Evolutionary conservation across 1,284 basidiomycete genomes (phyloP), one percentile per base, ranked within the genome.

Genomic region (Ustilago nuda): DNA sequence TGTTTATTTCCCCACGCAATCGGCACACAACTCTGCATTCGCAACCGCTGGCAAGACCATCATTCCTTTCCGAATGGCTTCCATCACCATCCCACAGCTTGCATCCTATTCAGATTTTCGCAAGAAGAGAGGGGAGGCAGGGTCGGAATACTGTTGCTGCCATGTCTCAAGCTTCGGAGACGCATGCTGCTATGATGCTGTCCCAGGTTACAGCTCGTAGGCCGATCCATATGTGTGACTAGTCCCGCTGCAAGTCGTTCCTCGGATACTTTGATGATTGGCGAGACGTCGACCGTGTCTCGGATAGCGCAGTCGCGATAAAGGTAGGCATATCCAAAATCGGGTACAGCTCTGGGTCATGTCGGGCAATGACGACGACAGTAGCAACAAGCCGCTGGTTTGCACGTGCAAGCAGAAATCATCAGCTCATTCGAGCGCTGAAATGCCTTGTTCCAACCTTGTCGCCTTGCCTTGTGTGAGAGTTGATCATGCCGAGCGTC

Each of bases 101-200:
- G n/a, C 45, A 8, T 8, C 19, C 45, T 27, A 8, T 23, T 9
- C 8, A 8, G 23, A 23, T 17, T 19, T 27, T 0, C 48, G 13
- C 9, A 50, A n/a, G 13, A 30, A 27, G 15, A 27, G 8, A 27
- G 27, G 23, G n/a, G 13, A n/a, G 27, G 27, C 48, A 27, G 48
- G 13, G 48, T 32, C 27, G 23, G 48, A 50, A 50, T 13, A 15
- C 30, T 52, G 33, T 19, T 37, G 52, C 48, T 54, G 36, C 52
- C 52, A 35, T 54, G 52, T 54, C 35, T 54, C 35, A 54, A n/a
- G 13, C 35, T 54, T 35, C 52, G 19, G 52, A 54, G n/a, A 27
- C n/a, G 33, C 35, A 37, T 19, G 8, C 48, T 23, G 45, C 45
- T 5, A 19, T 5, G 27, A 12, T 6, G 27, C 15, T 30, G 11